Base-by-base conservation (phyloP, 2,329 filamentous ascomycete genomes). In the Fonsecaea monophora region DNA sequence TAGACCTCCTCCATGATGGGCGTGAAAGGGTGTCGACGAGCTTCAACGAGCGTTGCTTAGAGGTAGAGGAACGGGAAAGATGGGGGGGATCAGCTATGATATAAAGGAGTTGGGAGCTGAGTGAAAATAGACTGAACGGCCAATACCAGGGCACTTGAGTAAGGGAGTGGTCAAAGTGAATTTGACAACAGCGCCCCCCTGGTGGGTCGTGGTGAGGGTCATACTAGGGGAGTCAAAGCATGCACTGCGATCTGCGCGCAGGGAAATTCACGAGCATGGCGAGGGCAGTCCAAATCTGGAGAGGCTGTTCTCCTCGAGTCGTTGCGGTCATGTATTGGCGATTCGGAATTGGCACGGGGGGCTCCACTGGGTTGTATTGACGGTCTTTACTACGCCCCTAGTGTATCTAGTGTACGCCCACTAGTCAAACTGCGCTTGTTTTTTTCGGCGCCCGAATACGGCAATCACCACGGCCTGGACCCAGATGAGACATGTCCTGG, bases 1-100 rank as follows among this genome's bases (percentile, higher is more conserved):
- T 81, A 81, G 70, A 81, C 75, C 68, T 73, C 71, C 73, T 73
- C 73, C 73, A 74, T 74, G 61, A 40, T 70, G 66, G 58, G 62
- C 62, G 62, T 61, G 63, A 67, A 54, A 55, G 53, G 59, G 42
- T 53, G 65, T 66, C 65, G 67, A 71, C 70, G 68, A 68, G 53
- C 64, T 69, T 71, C 68, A 68, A 68, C 69, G 67, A 70, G 68
- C 62, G 69, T 69, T 69, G 65, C 67, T 70, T 68, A 65, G 57
- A 63, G 42, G 63, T 60, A 54, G 57, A 68, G 59, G 57, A 61
- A 68, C 40, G 42, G 58, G 60, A 56, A 64, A 60, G 62, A 59
- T 60, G 67, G 69, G 64, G 64, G 42, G 48, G 59, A 62, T 65
- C 67, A 65, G 67, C 60, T 65, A 70, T 72, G 60, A 70, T 72